phyloP scores from a whole-genome alignment of 768 basidiomycete genomes.

The Hericium rajendrae region DNA sequence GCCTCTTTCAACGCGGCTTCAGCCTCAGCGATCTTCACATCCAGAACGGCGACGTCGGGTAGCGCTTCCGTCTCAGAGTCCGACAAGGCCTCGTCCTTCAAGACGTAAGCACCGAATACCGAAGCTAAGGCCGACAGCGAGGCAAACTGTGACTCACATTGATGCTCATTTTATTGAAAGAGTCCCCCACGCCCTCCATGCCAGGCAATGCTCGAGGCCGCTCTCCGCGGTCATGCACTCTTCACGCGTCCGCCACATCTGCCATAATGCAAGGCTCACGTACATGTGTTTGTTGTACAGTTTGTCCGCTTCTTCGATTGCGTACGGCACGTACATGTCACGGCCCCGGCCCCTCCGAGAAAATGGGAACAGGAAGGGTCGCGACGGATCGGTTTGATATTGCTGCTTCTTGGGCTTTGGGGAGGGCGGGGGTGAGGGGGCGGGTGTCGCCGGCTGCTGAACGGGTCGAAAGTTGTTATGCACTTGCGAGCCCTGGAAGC shows the following conservation, averaged over 20 bases:
- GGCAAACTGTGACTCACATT: slow-evolving; percentile 14
- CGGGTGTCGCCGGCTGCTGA: slow-evolving; percentile 78
- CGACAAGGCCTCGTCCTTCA: neutral
- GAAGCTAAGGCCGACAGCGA: neutral
- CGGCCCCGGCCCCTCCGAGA: slow-evolving; percentile 50
- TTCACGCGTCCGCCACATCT: slow-evolving; percentile 94
- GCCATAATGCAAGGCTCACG: slow-evolving; percentile 76
- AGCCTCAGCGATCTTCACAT: slow-evolving; percentile 66
- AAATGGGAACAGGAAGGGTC: slow-evolving; percentile 95
- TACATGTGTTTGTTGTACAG: slow-evolving; percentile 89
- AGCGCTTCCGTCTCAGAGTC: slow-evolving; percentile 55
- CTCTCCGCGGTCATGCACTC: slow-evolving; percentile 93
- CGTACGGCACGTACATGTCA: slow-evolving; percentile 77
- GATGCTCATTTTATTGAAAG: slow-evolving; percentile 20
- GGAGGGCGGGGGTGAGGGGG: slow-evolving; percentile 75
- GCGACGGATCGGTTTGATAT: slow-evolving; percentile 91
- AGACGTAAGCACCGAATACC: neutral
- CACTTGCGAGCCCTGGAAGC: slow-evolving; percentile 23
- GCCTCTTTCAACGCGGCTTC: slow-evolving; percentile 41
- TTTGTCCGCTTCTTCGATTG: slow-evolving; percentile 91
- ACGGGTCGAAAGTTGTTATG: slow-evolving; percentile 32
- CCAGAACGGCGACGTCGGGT: slow-evolving; percentile 62
- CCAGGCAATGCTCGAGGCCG: slow-evolving; percentile 77
- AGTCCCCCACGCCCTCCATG: slow-evolving; percentile 45
- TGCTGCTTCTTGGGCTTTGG: slow-evolving; percentile 97